These are phyloP conservation scores for Paracoccidioides brasiliensis DNA, from an alignment of 2,329 filamentous ascomycete genomes.

Conservation along the genomic window DNA sequence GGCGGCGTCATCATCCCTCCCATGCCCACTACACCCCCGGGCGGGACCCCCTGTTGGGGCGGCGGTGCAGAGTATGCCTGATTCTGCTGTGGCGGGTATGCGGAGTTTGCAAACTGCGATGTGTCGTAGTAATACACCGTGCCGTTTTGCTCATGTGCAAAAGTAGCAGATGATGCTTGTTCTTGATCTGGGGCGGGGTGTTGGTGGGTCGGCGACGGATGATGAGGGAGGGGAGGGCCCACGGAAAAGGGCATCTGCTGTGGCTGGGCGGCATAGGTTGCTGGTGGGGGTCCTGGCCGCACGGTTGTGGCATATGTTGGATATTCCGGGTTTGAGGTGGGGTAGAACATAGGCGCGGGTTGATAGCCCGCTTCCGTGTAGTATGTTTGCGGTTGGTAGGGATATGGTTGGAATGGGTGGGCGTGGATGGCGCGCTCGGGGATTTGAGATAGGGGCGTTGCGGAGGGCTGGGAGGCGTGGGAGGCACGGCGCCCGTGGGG, in stretches of 20 bases:
- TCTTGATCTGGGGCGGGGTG: conserved; percentile 15
- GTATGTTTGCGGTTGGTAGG: conserved; percentile 45
- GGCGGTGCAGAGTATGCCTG: conserved; percentile 39
- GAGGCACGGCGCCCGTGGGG: conserved; percentile 55
- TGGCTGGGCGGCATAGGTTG: conserved; percentile 12
- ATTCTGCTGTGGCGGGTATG: conserved; percentile 37
- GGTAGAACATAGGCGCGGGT: conserved; percentile 57
- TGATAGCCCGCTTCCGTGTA: conserved; percentile 45
- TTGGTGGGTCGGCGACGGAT: conserved; percentile 4
- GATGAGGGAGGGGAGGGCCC: conserved; percentile 11
- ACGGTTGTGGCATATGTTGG: conserved; percentile 36
- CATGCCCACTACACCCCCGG: conserved; percentile 52
- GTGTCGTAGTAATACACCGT: conserved; percentile 93
- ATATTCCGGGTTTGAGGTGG: conserved; percentile 32
- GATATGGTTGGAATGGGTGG: conserved; percentile 70
- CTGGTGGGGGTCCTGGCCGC: conserved; percentile 24
- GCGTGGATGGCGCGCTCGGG: conserved; percentile 87
- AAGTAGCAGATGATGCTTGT: conserved; percentile 39
- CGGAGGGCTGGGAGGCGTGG: conserved; percentile 57
- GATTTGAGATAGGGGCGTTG: conserved; percentile 79
- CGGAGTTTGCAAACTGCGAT: conserved; percentile 46
- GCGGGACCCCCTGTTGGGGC: conserved; percentile 30
- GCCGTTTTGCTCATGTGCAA: conserved; percentile 82
- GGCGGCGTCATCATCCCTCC: conserved; percentile 64
- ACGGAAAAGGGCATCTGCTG: conserved; percentile 35